Conservation (phyloP, 495 filamentous ascomycete genomes). For the Achaetomiella virescens region DNA sequence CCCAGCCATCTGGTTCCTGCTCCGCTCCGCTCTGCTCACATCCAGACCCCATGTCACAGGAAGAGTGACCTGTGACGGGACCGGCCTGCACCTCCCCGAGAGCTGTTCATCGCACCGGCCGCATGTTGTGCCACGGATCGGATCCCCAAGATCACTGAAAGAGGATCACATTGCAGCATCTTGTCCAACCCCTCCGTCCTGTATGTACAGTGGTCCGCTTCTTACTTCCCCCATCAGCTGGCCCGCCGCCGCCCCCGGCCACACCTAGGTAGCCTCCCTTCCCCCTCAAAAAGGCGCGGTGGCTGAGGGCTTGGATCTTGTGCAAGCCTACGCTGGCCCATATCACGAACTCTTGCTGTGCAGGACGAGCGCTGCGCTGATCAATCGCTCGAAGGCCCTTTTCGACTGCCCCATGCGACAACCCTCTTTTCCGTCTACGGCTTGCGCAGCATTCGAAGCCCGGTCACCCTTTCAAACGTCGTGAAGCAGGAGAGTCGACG, state of each 20-base stretch:
- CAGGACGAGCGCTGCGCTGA: background rate
- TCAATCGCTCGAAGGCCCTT: background rate
- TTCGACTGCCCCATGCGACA: background rate
- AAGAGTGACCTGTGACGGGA: conserved; percentile 20
- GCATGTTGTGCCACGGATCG: conserved; percentile 38
- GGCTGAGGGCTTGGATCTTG: conserved; percentile 1
- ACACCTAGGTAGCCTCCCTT: conserved; percentile 6
- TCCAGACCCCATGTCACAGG: conserved; percentile 6
- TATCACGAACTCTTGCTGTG: background rate
- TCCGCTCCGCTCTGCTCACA: conserved; percentile 3
- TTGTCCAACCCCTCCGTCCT: conserved; percentile 34
- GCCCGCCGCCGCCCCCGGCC: conserved; percentile 16
- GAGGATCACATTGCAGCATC: conserved; percentile 41
- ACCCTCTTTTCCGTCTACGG: background rate
- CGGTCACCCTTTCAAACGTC: background rate
- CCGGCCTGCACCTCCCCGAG: conserved; percentile 38
- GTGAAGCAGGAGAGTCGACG: background rate
- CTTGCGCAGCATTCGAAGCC: background rate
- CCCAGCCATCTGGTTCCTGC: conserved; percentile 11
- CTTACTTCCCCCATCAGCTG: conserved; percentile 7
- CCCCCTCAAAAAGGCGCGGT: conserved; percentile 17
- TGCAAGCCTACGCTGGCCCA: background rate
- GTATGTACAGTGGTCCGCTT: conserved; percentile 9
- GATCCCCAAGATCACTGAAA: conserved; percentile 35
- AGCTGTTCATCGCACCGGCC: conserved; percentile 33